Conservation (phyloP, 192 early-diverging fungal species). For the Linnemannia hyalina region DNA sequence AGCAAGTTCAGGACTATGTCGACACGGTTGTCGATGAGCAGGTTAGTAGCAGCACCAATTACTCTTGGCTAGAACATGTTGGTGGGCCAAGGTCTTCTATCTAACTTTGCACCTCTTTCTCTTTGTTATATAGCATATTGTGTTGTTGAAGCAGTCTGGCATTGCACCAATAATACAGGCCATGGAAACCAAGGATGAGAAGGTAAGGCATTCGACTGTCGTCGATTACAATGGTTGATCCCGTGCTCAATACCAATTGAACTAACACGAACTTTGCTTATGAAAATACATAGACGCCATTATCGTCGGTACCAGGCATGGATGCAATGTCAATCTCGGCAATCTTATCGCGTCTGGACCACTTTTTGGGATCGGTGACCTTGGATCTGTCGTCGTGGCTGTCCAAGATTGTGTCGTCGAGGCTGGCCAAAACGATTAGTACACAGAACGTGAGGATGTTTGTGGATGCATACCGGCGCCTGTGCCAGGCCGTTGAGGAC, state of each 20-base stretch:
- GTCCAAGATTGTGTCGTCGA: slow-evolving; percentile 59
- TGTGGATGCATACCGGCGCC: slow-evolving; percentile 69
- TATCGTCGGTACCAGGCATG: slow-evolving; percentile 66
- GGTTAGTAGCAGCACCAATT: slow-evolving; percentile 41
- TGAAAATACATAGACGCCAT: slow-evolving; percentile 62
- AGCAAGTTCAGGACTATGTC: slow-evolving; percentile 74
- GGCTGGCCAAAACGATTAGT: slow-evolving; percentile 66
- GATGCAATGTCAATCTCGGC: slow-evolving; percentile 63
- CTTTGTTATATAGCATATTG: slow-evolving; percentile 61
- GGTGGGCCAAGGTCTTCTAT: not conserved
- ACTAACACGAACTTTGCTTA: slow-evolving; percentile 1
- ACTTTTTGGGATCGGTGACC: slow-evolving; percentile 71
- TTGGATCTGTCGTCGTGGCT: slow-evolving; percentile 70
- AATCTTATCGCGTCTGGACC: slow-evolving; percentile 73
- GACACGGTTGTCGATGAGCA: slow-evolving; percentile 75
- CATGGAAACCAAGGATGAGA: slow-evolving; percentile 65
- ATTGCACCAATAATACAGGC: slow-evolving; percentile 65
- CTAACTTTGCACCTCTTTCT: not conserved
- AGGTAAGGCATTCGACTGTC: slow-evolving; percentile 49
- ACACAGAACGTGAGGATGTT: slow-evolving; percentile 68
- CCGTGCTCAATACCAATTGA: not conserved
- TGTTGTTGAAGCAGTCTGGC: slow-evolving; percentile 75
- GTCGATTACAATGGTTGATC: not conserved
- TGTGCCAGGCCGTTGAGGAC: slow-evolving; percentile 69
- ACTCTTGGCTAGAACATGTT: no score